Evolutionary conservation across 176 grass and related monocot genomes (phyloP).

Genomic region (Pontederia crassipes): DNA sequence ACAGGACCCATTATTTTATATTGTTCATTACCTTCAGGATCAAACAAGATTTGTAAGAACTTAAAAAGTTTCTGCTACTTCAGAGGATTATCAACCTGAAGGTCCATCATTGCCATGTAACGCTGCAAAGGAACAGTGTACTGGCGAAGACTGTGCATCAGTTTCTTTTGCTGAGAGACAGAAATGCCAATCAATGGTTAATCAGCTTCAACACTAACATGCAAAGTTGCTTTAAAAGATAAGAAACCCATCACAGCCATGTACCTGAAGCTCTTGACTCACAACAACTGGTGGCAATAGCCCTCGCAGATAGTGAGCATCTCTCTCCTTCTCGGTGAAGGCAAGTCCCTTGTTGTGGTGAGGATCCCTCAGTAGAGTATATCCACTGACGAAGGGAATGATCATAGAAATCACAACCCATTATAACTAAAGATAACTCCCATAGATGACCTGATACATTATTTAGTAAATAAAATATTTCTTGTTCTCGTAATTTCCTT

Average conservation of each 20-base stretch:
- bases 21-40: neutral
- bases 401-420: too few relatives aligned
- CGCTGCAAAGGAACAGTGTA: constrained; percentile 80
- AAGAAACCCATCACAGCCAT: neutral
- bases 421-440: neutral
- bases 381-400: constrained; percentile 36
- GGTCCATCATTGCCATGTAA: constrained; percentile 98
- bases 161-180: constrained; percentile 59
- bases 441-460: too few relatives aligned
- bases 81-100: constrained; percentile 44
- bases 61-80: too few relatives aligned
- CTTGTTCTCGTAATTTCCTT: too few relatives aligned
- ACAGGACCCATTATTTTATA: constrained; percentile 6
- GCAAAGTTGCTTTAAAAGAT: neutral
- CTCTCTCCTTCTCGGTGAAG: constrained; percentile 72
- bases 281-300: constrained; percentile 80
- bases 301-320: constrained; percentile 82
- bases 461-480: too few relatives aligned
- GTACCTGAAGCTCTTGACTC: constrained; percentile 70
- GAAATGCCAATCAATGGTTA: neutral
- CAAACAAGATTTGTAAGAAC: neutral
- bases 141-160: constrained; percentile 74
- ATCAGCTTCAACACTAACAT: neutral
- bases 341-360: constrained; percentile 90
- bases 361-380: constrained; percentile 81